Evolutionary conservation across 1,139 yeast species (phyloP), one percentile per base, ranked within the genome.

Genomic region (Geotrichum australiense): DNA sequence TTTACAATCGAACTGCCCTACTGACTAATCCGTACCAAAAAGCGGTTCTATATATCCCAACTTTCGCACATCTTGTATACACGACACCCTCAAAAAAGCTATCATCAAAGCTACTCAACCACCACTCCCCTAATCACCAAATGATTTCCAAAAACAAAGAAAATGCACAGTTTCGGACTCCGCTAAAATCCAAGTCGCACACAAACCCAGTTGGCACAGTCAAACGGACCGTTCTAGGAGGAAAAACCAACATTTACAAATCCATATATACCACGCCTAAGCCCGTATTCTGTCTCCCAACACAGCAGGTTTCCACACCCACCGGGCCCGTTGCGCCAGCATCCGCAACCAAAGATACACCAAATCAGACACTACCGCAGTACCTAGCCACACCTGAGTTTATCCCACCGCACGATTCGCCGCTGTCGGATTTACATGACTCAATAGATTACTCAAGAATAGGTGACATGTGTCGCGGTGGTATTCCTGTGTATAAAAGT

Each of bases 171-270:
- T n/a, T 29, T 15, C 6, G 32, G 7, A 16, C 20, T 5, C 32
- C 29, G 12, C 29, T 15, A 6, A 26, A 26, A 26, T 11, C 32
- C 12, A 19, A 11, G 5, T 29, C 32, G 8, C 19, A 29, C 7
- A 29, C 14, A 33, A 36, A 40, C 4, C 44, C 44, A n/a, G 30
- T 41, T 5, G 31, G 29, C 4, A 27, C 40, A 3, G 39, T 36
- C 5, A 23, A 30, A 32, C 24, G 38, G 39, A 41, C 30, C 33
- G 25, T 41, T 26, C 30, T 41, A 11, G 44, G 44, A 6, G 44
- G 46, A 10, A 24, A 38, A 20, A 41, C 47, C 7, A 44, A 41
- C 14, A 39, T 41, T 5, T 37, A 42, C 47, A 39, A 40, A 22
- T 37, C 39, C 12, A 24, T 32, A 14, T 38, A 34, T 32, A 21